A percentile compares a stretch with the other conserved stretches of the same genome.
phyloP scores from a whole-genome alignment of 306 rosid species.

The Cucurbita maxima region DNA sequence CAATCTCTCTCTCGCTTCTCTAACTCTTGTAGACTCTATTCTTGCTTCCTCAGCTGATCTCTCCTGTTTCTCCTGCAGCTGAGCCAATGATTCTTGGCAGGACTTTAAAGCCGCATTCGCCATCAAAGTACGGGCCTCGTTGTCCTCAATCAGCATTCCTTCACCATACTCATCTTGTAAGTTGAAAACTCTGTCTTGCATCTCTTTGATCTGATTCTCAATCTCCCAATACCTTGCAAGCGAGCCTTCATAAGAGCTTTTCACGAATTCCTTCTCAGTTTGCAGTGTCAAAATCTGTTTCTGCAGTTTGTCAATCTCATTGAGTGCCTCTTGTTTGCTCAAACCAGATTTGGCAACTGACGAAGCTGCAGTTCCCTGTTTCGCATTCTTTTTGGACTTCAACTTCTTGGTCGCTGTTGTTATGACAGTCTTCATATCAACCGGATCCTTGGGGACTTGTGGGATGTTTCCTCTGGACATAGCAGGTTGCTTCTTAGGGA shows the following conservation, averaged over 20 bases:
- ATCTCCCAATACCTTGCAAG: slow-evolving; percentile 56
- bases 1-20: slow-evolving; percentile 33
- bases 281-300: slow-evolving; percentile 65
- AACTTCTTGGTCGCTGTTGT: slow-evolving; percentile 33
- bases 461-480: slow-evolving; percentile 34
- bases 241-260: slow-evolving; percentile 60
- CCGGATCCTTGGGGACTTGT: slow-evolving; percentile 43
- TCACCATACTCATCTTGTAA: slow-evolving; percentile 85
- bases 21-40: slow-evolving; percentile 41
- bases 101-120: slow-evolving; percentile 69
- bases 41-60: slow-evolving; percentile 45
- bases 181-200: slow-evolving; percentile 50
- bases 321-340: slow-evolving; percentile 49
- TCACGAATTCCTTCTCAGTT: slow-evolving; percentile 80
- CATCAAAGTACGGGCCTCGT: slow-evolving; percentile 80
- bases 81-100: slow-evolving; percentile 54
- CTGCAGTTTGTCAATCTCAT: slow-evolving; percentile 67
- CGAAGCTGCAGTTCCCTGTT: background rate
- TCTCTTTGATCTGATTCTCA: slow-evolving; percentile 50
- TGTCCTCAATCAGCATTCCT: slow-evolving; percentile 60
- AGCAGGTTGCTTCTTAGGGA: slow-evolving; percentile 26
- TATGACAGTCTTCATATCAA: slow-evolving; percentile 34
- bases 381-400: slow-evolving; percentile 17
- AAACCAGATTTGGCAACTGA: slow-evolving; percentile 52
- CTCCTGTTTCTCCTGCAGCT: slow-evolving; percentile 50